A percentile compares a stretch with the other conserved stretches of the same genome.
Evolutionary conservation across 1,139 yeast genomes (phyloP).

Genomic region (Kazachstania sp.): DNA sequence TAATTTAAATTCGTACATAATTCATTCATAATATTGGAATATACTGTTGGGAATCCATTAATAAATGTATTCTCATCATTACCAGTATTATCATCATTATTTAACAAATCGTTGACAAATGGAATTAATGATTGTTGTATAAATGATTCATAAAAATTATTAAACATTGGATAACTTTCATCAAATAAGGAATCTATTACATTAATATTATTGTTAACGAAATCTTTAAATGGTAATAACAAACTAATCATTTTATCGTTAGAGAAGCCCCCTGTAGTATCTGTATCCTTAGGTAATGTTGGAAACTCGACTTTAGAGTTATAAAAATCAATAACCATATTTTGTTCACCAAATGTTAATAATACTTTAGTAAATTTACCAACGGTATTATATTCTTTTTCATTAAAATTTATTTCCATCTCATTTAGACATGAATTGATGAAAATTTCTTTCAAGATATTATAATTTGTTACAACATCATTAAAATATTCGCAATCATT

Average conservation of each 20-base stretch:
- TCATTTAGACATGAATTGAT: constrained; percentile 67
- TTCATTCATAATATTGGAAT: constrained; percentile 17
- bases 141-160: constrained; percentile 34
- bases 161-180: constrained; percentile 31
- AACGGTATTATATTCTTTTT: constrained; percentile 38
- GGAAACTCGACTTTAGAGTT: constrained; percentile 40
- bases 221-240: constrained; percentile 11
- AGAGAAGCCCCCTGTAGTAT: constrained; percentile 13
- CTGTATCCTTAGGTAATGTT: background rate
- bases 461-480: constrained; percentile 17
- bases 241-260: constrained; percentile 16
- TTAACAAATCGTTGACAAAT: constrained; percentile 19
- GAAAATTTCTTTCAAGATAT: constrained; percentile 46
- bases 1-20: constrained; percentile 24
- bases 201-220: constrained; percentile 27
- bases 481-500: constrained; percentile 15
- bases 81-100: constrained; percentile 9
- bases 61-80: constrained; percentile 12
- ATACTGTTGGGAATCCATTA: constrained; percentile 26
- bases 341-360: constrained; percentile 35
- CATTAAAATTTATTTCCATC: constrained; percentile 52
- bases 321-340: constrained; percentile 40
- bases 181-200: constrained; percentile 32
- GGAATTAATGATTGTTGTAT: constrained; percentile 45
- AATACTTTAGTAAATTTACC: constrained; percentile 34